A percentile compares a stretch with the other conserved stretches of the same genome.
phyloP scores from a whole-genome alignment of 75 land plant species.

The Cupressus sempervirens region DNA sequence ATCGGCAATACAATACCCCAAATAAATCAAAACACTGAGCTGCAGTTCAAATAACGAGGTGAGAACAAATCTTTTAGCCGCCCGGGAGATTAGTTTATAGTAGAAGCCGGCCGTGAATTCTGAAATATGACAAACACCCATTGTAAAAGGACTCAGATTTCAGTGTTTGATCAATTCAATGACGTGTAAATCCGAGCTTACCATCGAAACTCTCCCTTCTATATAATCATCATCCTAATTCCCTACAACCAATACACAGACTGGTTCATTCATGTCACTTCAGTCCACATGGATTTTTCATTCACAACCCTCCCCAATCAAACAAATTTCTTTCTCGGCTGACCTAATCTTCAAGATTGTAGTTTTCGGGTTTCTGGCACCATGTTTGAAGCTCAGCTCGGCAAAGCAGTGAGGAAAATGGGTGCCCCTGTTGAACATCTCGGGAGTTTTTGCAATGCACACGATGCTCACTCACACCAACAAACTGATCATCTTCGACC shows the following conservation, averaged over 20 bases:
- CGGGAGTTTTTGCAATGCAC: conserved; percentile 65
- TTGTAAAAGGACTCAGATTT: too few relatives aligned
- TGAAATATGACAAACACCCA: too few relatives aligned
- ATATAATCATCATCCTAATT: neutral
- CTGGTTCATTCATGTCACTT: neutral
- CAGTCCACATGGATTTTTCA: neutral
- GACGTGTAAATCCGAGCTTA: neutral
- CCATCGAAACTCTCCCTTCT: neutral
- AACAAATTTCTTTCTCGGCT: neutral
- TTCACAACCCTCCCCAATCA: too few relatives aligned
- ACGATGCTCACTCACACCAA: conserved; percentile 44
- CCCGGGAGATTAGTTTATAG: too few relatives aligned
- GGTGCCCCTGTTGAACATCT: conserved; percentile 31
- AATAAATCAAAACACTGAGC: too few relatives aligned
- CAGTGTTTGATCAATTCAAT: neutral
- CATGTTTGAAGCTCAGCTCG: neutral
- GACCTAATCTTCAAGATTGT: neutral
- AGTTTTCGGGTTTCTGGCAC: neutral
- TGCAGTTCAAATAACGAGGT: too few relatives aligned
- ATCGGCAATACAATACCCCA: too few relatives aligned
- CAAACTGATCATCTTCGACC: conserved; percentile 53
- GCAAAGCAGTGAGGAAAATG: conserved; percentile 9
- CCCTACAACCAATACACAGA: neutral
- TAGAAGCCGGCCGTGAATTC: too few relatives aligned
- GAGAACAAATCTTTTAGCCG: too few relatives aligned